Evolutionary conservation across 768 basidiomycete species (phyloP), one percentile per base, ranked within the genome.

Genomic region (Serendipita sp.): DNA sequence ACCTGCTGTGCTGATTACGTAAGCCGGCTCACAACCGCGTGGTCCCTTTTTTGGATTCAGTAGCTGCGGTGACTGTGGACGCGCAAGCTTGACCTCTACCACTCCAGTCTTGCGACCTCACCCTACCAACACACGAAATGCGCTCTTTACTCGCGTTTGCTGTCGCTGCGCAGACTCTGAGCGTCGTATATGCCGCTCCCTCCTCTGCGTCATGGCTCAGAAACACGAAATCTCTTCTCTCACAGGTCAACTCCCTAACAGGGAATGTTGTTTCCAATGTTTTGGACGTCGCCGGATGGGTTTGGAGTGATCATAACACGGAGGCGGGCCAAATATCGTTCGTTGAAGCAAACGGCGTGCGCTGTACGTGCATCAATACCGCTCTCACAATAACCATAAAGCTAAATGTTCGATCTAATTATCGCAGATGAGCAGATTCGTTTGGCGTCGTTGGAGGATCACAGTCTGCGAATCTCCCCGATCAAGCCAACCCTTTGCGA

Each of bases 401-500:
- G 53, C 53, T 58, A 30, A 58, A 22, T 33, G 11, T 9, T 11
- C 14, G 14, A 5, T 38, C 7, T 38, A 5, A 5, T 38, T 58
- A 13, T 4, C 20, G 11, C 13, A 58, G 53, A 58, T 34, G 53
- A 58, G 26, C 24, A 58, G 30, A 33, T 58, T 26, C 26, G 31
- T n/a, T 26, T 58, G 17, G 53, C 26, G 11, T 28, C 53, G 17
- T 31, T 58, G 9, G 14, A 33, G 53, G 53, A 58, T 26, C 53
- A 58, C 30, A 24, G 24, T 24, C 75, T 90, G 16, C 76, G 86
- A 64, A 68, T 88, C 43, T 68, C 50, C 50, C 67, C 66, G 13
- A 82, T 81, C 0, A 78, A 83, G 66, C 85, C 90, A 9, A 76
- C 78, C 33, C 73, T 94, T 3, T 94, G 92, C 67, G 92, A 95